These are phyloP conservation scores for Kurtzmaniella quercitrusa DNA, from an alignment of 1,139 yeast species.

Conservation along the genomic window DNA sequence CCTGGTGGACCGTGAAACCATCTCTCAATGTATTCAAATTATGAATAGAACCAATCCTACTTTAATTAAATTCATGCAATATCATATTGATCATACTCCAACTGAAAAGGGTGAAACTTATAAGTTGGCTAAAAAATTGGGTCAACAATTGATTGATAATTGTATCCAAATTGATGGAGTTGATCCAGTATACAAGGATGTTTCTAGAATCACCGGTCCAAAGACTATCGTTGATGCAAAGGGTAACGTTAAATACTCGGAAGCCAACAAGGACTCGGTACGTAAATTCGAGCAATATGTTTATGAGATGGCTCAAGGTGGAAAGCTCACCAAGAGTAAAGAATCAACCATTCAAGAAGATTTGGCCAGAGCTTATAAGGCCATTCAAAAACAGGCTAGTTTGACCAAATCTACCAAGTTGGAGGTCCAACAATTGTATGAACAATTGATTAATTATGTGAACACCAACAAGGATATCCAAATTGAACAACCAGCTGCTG, in stretches of 20 bases:
- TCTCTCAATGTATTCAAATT: slow-evolving; percentile 91
- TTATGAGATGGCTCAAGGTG: slow-evolving; percentile 95
- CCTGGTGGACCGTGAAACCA: slow-evolving; percentile 92
- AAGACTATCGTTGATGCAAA: slow-evolving; percentile 81
- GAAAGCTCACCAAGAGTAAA: slow-evolving; percentile 64
- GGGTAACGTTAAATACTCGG: slow-evolving; percentile 83
- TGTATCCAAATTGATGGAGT: slow-evolving; percentile 80
- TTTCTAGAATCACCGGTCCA: slow-evolving; percentile 91
- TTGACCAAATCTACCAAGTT: slow-evolving; percentile 58
- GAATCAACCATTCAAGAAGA: slow-evolving; percentile 82
- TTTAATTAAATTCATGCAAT: slow-evolving; percentile 93
- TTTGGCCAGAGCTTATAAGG: slow-evolving; percentile 78
- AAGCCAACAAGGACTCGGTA: slow-evolving; percentile 83
- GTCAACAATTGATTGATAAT: slow-evolving; percentile 91
- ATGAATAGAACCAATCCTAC: slow-evolving; percentile 97
- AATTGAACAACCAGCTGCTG: slow-evolving; percentile 41
- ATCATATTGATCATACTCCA: slow-evolving; percentile 91
- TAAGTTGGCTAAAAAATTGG: slow-evolving; percentile 82
- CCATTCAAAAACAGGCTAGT: slow-evolving; percentile 68
- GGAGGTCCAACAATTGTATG: slow-evolving; percentile 77
- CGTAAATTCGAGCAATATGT: slow-evolving; percentile 96
- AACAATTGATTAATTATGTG: slow-evolving; percentile 71
- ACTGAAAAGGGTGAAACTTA: slow-evolving; percentile 84
- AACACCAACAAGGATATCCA: slow-evolving; percentile 65
- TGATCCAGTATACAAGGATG: slow-evolving; percentile 94